phyloP scores from a whole-genome alignment of 305 asterid species.

The Galium porrigens region DNA sequence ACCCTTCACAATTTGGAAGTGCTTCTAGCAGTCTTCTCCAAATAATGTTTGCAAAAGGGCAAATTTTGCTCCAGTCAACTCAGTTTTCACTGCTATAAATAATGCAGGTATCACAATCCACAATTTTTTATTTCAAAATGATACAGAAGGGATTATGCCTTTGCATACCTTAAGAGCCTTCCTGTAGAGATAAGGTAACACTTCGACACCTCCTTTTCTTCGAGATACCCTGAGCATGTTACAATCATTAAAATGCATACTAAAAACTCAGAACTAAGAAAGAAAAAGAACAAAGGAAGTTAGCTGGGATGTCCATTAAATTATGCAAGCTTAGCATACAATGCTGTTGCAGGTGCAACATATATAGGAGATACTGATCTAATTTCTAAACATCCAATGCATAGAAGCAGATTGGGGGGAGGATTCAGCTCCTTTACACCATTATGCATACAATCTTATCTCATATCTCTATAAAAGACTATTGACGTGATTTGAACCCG shows the following conservation, averaged over 20 bases:
- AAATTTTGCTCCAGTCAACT: neutral
- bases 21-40: neutral
- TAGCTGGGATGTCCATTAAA: neutral
- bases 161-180: slow-evolving; percentile 31
- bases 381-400: neutral
- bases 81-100: neutral
- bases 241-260: neutral
- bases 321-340: slow-evolving; percentile 1
- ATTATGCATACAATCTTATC: neutral
- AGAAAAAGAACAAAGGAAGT: neutral
- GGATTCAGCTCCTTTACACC: neutral
- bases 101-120: neutral
- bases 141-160: neutral
- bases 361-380: neutral
- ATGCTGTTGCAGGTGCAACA: neutral
- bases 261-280: neutral
- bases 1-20: neutral
- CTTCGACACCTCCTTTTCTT: slow-evolving; percentile 58
- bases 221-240: slow-evolving; percentile 29
- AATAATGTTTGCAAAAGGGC: neutral
- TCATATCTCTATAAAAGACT: neutral
- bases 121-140: neutral
- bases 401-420: neutral
- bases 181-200: slow-evolving; percentile 38
- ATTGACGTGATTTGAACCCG: neutral